Evolutionary conservation across 305 asterid species (phyloP).

Genomic region (Plantago lanceolata): DNA sequence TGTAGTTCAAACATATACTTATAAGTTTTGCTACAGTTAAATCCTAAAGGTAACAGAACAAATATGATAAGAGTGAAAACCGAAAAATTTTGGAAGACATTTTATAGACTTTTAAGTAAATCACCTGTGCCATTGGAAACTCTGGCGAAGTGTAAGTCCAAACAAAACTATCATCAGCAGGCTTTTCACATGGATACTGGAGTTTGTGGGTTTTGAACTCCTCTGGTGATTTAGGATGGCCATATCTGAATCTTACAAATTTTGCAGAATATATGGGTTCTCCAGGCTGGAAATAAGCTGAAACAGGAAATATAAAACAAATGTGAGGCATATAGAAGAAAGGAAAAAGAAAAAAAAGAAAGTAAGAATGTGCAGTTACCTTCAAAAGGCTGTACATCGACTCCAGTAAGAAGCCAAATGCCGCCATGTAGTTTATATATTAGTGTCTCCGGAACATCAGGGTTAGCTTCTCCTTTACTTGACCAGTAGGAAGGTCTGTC

Average conservation of each 20-base stretch:
- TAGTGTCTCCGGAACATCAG: slow-evolving; percentile 66
- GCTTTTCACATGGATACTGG: slow-evolving; percentile 36
- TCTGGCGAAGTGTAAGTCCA: slow-evolving; percentile 79
- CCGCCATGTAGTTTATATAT: slow-evolving; percentile 57
- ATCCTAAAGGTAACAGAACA: background rate
- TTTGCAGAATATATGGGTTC: slow-evolving; percentile 71
- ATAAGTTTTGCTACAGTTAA: no score
- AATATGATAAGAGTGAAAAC: background rate
- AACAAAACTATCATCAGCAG: slow-evolving; percentile 64
- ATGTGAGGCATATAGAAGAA: slow-evolving; percentile 1
- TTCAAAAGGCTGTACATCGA: slow-evolving; percentile 73
- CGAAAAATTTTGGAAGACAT: background rate
- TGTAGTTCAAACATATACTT: no score
- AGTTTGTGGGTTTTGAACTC: slow-evolving; percentile 35
- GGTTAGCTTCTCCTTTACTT: slow-evolving; percentile 68
- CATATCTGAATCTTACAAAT: slow-evolving; percentile 61
- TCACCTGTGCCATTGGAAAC: slow-evolving; percentile 71
- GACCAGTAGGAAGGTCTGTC: slow-evolving; percentile 82
- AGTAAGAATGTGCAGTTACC: slow-evolving; percentile 32
- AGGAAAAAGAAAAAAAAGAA: background rate
- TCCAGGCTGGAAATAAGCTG: slow-evolving; percentile 74
- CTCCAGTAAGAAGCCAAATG: slow-evolving; percentile 66
- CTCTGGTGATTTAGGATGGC: slow-evolving; percentile 45
- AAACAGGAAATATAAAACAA: slow-evolving; percentile 23
- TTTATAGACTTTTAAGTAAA: background rate